Evolutionary conservation across 1,284 basidiomycete species (phyloP).

Genomic region (Cronartium quercuum): DNA sequence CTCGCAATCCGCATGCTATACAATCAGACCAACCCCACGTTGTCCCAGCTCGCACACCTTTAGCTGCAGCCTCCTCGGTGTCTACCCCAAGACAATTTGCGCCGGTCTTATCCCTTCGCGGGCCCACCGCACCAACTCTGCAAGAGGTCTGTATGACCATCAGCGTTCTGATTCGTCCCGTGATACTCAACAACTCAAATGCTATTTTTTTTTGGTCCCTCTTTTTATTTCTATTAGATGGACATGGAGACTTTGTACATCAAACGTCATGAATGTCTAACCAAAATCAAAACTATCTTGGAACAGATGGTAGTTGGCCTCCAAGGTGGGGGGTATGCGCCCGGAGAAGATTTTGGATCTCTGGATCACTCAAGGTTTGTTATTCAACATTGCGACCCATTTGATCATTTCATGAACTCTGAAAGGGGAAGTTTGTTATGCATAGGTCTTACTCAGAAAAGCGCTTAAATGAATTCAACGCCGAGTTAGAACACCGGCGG

Average conservation of each 20-base stretch:
- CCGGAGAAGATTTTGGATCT: constrained; percentile 29
- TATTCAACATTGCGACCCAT: too few species aligned
- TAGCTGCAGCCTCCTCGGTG: neutral
- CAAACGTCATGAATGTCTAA: constrained; percentile 25
- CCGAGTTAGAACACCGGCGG: constrained; percentile 21
- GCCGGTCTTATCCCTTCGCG: neutral
- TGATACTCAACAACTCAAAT: neutral
- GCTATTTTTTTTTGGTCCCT: neutral
- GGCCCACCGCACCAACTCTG: constrained; percentile 10
- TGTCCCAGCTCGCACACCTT: neutral
- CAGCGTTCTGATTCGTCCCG: too few species aligned
- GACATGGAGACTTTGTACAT: constrained; percentile 32
- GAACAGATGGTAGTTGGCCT: constrained; percentile 11
- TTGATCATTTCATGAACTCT: too few species aligned
- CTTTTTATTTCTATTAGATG: constrained; percentile 2
- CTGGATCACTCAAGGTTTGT: constrained; percentile 16
- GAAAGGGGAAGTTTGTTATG: neutral
- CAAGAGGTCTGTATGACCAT: constrained; percentile 15
- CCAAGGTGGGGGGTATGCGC: constrained; percentile 7
- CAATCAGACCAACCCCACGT: neutral
- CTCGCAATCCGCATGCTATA: neutral
- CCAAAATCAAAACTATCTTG: constrained; percentile 8
- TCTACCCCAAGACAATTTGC: neutral
- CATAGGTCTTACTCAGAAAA: constrained; percentile 15
- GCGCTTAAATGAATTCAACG: constrained; percentile 16